Evolutionary conservation across 495 filamentous ascomycete species (phyloP), one percentile per base, ranked within the genome.

Genomic region (Thozetella sp.): DNA sequence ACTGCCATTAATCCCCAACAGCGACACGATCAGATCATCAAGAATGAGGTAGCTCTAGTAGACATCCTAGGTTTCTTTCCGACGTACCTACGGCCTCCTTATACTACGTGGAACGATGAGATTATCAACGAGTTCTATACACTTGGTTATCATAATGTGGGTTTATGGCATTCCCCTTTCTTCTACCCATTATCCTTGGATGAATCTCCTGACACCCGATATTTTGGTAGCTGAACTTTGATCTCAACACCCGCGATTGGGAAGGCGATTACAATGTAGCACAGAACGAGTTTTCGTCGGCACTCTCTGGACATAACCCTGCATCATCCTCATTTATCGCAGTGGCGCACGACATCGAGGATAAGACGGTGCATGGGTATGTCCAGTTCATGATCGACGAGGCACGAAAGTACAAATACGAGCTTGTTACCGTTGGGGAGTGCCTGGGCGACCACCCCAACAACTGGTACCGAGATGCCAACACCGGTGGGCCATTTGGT

Each of bases 31-130:
- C 81, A 90, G 66, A 79, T 91, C 71, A 57, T 78, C 53, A 86
- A 84, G 72, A 86, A 86, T 57, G 88, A 90, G 71, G 83, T 82
- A 53, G 87, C 86, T 0, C 65, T 90, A 9, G 77, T 81, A 25
- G 88, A 88, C 62, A 85, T 90, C 55, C 70, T 89, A 3, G 88
- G 88, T 15, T 78, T 77, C 57, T 83, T 87, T 60, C 88, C 88
- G 0, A 88, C 86, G 15, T 91, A 91, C 67, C 88, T 90, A 83
- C 81, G 88, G 1, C 87, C 87, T 1, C 88, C 88, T 0, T 91
- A 85, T 63, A 84, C 84, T 1, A 80, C 76, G 52, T 90, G 86
- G 63, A 76, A 70, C 15, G 62, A 58, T 10, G 73, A 64, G 2
- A 25, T 51, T 3, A 3, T 37, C 24, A 27, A 9, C 86, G 86